Evolutionary conservation across 2,329 filamentous ascomycete genomes (phyloP), one percentile per base, ranked within the genome.

Genomic region (Cladosporium halotolerans): DNA sequence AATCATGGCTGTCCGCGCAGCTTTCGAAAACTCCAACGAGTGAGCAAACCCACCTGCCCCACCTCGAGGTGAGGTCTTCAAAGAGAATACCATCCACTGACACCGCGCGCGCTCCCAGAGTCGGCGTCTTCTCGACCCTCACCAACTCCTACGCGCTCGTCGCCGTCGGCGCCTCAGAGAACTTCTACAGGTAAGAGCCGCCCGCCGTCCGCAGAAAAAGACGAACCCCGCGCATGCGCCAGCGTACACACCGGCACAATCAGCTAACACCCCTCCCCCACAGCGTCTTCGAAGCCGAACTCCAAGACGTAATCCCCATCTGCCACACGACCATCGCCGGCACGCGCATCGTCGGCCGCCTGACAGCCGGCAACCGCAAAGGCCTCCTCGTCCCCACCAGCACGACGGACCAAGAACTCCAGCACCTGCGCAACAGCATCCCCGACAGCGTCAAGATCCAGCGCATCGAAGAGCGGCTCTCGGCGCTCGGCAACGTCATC

Each of bases 141-240:
- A 99, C 93, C 63, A 99, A 99, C 76, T 92, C 89, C 56, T 99
- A 96, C 74, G 90, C 91, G 64, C 81, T 99, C 66, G 89, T 96
- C 64, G 91, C 92, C 60, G 83, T 96, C 62, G 93, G 93, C 68
- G 91, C 89, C 65, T 96, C 89, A 68, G 91, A 96, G 79, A 97
- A 97, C 82, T 99, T 99, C 75, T 97, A 97, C 84, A 51, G 47
- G 47, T 51, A 51, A 43, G 47, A n/a, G 9, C 11, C 14, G 36
- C 36, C 50, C 57, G 39, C 33, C 33, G 11, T 9, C 13, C 33
- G 23, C 5, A 34, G 16, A 14, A 16, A 43, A 9, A 51, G 36
- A 10, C 40, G 40, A 18, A 31, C 11, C 50, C 45, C 38, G 39
- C 47, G 31, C 28, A 51, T 47, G 46, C 38, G 46, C 46, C 39